phyloP scores from a whole-genome alignment of 164 flowering plant genomes.

The Pachysandra terminalis region DNA sequence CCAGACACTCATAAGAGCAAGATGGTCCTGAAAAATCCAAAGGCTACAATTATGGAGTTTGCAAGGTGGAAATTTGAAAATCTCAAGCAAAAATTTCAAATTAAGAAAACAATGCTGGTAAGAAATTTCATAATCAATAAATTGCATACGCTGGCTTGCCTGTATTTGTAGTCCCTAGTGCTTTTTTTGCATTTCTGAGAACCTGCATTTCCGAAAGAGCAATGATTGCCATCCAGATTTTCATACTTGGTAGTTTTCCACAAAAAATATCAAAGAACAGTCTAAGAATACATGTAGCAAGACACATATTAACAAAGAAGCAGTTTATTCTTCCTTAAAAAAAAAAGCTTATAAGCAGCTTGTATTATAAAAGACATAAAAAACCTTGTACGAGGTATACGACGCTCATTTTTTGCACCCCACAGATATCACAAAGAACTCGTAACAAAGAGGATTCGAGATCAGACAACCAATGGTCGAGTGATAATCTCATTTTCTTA shows the following conservation, averaged over 20 bases:
- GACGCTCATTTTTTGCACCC: no score
- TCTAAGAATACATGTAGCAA: neutral
- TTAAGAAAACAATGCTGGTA: neutral
- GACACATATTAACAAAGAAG: no score
- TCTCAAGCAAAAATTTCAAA: neutral
- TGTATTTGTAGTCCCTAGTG: slow-evolving; percentile 22
- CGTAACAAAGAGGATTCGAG: no score
- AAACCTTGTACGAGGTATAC: no score
- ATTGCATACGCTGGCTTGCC: slow-evolving; percentile 23
- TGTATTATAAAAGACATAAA: no score
- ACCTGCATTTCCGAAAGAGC: slow-evolving; percentile 21
- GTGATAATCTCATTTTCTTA: no score
- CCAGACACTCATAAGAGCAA: slow-evolving; percentile 15
- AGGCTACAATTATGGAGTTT: neutral
- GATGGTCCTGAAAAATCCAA: neutral
- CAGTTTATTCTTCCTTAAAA: no score
- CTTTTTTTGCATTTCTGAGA: slow-evolving; percentile 17
- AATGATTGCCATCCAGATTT: neutral
- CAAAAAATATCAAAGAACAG: neutral
- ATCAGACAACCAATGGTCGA: no score
- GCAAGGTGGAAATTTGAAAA: neutral
- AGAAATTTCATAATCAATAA: neutral
- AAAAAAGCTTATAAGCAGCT: no score
- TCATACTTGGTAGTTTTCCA: neutral
- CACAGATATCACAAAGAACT: no score